A percentile compares a stretch with the other conserved stretches of the same genome.
These are phyloP conservation scores for Talaromyces proteolyticus DNA, from an alignment of 495 filamentous ascomycete species.

Conservation along the genomic window DNA sequence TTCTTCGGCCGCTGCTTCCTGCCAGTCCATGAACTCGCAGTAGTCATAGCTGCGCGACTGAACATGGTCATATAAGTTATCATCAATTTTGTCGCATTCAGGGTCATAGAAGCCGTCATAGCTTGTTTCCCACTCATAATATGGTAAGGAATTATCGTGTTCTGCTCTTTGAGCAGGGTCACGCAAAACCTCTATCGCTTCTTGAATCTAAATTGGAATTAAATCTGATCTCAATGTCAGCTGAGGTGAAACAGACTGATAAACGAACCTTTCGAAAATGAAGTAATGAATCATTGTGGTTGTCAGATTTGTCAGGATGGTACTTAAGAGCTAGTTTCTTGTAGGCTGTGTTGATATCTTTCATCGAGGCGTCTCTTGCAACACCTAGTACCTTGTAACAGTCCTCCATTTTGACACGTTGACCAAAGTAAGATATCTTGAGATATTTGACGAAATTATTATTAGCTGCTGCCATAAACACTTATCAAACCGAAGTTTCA, in stretches of 20 bases:
- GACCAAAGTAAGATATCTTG: too few relatives aligned
- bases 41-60: too few relatives aligned
- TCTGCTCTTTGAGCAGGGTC: constrained; percentile 19
- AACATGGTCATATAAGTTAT: too few relatives aligned
- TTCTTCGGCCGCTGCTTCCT: too few relatives aligned
- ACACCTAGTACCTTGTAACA: constrained; percentile 35
- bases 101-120: too few relatives aligned
- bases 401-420: constrained; percentile 9
- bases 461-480: too few relatives aligned
- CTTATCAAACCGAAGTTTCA: too few relatives aligned
- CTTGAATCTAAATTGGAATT: constrained; percentile 28
- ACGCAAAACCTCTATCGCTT: constrained; percentile 34
- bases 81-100: too few relatives aligned
- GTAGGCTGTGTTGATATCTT: constrained; percentile 38
- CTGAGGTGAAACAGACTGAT: background rate
- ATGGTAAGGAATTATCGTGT: constrained; percentile 14
- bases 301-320: constrained; percentile 58
- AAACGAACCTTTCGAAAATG: constrained; percentile 37
- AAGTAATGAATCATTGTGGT: constrained; percentile 27
- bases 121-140: constrained; percentile 1
- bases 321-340: constrained; percentile 45
- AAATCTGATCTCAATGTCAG: too few relatives aligned
- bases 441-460: too few relatives aligned
- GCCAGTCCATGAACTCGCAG: too few relatives aligned
- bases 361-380: constrained; percentile 18